Conservation (phyloP, 176 grass and related monocot species). For the Carex pumila region DNA sequence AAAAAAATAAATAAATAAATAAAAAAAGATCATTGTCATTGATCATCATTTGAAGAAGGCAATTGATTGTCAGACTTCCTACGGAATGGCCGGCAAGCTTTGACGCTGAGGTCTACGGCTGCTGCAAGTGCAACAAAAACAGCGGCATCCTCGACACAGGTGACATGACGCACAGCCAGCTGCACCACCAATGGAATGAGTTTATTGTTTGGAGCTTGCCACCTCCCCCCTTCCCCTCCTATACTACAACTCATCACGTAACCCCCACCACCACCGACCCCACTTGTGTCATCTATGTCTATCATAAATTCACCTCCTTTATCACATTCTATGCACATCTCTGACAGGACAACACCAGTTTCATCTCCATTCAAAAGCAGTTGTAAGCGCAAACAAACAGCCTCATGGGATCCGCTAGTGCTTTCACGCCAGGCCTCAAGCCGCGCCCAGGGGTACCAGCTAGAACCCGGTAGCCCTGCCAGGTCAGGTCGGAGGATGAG, state of each 20-base stretch:
- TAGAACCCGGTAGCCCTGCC: constrained; percentile 30
- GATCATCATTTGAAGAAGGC: constrained; percentile 17
- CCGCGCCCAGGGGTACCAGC: constrained; percentile 83
- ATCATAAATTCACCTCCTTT: constrained; percentile 81
- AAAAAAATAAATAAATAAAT: neutral
- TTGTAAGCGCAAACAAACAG: constrained; percentile 36
- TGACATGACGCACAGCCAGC: constrained; percentile 52
- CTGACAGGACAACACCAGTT: constrained; percentile 65
- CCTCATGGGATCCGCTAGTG: constrained; percentile 14
- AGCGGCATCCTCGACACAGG: constrained; percentile 81
- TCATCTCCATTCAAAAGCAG: constrained; percentile 62
- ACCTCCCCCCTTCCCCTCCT: constrained; percentile 42
- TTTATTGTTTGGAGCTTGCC: constrained; percentile 27
- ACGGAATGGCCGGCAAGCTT: constrained; percentile 72
- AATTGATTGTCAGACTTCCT: constrained; percentile 41
- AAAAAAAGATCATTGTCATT: constrained; percentile 15
- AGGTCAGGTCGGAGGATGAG: constrained; percentile 50
- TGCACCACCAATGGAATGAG: constrained; percentile 34
- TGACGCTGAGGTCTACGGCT: constrained; percentile 86
- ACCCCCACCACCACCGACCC: constrained; percentile 23
- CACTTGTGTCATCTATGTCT: constrained; percentile 42
- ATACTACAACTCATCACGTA: constrained; percentile 88
- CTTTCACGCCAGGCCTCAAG: constrained; percentile 80
- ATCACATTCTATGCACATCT: constrained; percentile 43
- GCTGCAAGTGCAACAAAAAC: constrained; percentile 78